A percentile compares a stretch with the other conserved stretches of the same genome.
phyloP scores from a whole-genome alignment of 2,329 filamentous ascomycete species.

The Cladophialophora bantiana region DNA sequence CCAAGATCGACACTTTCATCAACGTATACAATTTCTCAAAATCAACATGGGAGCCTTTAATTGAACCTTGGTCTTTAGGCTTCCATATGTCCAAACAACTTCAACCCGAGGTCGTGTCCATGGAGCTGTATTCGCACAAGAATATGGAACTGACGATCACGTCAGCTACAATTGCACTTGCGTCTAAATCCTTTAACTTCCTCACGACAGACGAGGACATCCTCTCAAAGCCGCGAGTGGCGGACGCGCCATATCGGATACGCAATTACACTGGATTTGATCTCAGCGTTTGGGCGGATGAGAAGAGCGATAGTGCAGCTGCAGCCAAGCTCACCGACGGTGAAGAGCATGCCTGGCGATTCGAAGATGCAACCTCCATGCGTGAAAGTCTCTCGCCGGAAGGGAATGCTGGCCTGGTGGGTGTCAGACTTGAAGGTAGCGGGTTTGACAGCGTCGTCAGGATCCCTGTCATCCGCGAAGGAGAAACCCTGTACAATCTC shows the following conservation, averaged over 20 bases:
- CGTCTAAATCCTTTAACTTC: slow-evolving; percentile 91
- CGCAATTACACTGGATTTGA: slow-evolving; percentile 96
- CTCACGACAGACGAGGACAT: slow-evolving; percentile 88
- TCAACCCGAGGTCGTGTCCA: slow-evolving; percentile 75
- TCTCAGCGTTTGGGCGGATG: slow-evolving; percentile 81
- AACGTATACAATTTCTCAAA: slow-evolving; percentile 99
- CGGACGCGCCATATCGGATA: slow-evolving; percentile 90
- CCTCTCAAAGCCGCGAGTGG: slow-evolving; percentile 87
- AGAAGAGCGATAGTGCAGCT: slow-evolving; percentile 70
- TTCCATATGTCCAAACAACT: slow-evolving; percentile 83
- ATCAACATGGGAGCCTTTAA: slow-evolving; percentile 94
- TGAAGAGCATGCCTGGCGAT: slow-evolving; percentile 91
- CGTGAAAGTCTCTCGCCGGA: slow-evolving; percentile 90
- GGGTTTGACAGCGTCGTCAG: slow-evolving; percentile 91
- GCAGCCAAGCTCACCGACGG: slow-evolving; percentile 83
- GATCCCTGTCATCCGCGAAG: slow-evolving; percentile 91
- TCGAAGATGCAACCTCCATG: slow-evolving; percentile 96
- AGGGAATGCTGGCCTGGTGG: slow-evolving; percentile 77
- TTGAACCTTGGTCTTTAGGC: slow-evolving; percentile 96
- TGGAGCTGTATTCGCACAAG: slow-evolving; percentile 88
- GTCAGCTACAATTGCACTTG: slow-evolving; percentile 89
- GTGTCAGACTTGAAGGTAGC: slow-evolving; percentile 85
- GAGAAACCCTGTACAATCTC: slow-evolving; percentile 87
- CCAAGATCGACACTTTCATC: slow-evolving; percentile 89
- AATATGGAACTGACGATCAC: slow-evolving; percentile 91